Conservation (phyloP, 2,329 filamentous ascomycete species). For the Pseudopithomyces maydicus region DNA sequence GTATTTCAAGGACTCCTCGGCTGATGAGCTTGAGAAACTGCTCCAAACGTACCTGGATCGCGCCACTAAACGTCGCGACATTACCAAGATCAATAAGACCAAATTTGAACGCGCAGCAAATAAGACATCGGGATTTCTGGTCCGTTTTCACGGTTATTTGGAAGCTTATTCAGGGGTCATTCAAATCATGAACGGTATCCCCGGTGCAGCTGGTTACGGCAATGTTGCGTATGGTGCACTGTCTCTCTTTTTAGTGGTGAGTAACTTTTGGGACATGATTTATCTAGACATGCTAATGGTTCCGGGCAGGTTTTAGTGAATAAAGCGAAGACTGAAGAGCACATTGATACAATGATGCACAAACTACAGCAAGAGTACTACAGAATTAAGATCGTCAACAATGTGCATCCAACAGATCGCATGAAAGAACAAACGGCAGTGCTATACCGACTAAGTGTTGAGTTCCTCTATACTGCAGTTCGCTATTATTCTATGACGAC, state of each 20-base stretch:
- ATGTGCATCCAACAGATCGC: constrained; percentile 3
- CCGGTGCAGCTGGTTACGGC: constrained; percentile 7
- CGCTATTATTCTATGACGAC: constrained; percentile 11
- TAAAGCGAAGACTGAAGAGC: constrained; percentile 12
- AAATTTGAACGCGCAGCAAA: neutral
- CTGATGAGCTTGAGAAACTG: neutral
- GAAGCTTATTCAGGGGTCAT: constrained; percentile 14
- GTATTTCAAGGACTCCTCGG: neutral
- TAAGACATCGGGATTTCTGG: constrained; percentile 6
- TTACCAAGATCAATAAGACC: neutral
- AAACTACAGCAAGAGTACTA: constrained; percentile 11
- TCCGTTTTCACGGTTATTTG: constrained; percentile 12
- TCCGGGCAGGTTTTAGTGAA: constrained; percentile 9
- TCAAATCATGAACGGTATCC: constrained; percentile 12
- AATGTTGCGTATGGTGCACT: constrained; percentile 15
- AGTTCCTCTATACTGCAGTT: constrained; percentile 12
- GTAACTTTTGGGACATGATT: neutral
- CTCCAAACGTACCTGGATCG: neutral
- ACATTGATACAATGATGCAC: constrained; percentile 10
- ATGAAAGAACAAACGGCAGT: constrained; percentile 14
- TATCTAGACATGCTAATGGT: neutral
- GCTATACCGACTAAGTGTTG: constrained; percentile 10
- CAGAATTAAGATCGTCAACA: constrained; percentile 11
- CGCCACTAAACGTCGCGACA: neutral
- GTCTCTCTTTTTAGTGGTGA: constrained; percentile 12